Evolutionary conservation across 352 stramenopile genomes (phyloP).

Genomic region (Phytophthora sansomeana): DNA sequence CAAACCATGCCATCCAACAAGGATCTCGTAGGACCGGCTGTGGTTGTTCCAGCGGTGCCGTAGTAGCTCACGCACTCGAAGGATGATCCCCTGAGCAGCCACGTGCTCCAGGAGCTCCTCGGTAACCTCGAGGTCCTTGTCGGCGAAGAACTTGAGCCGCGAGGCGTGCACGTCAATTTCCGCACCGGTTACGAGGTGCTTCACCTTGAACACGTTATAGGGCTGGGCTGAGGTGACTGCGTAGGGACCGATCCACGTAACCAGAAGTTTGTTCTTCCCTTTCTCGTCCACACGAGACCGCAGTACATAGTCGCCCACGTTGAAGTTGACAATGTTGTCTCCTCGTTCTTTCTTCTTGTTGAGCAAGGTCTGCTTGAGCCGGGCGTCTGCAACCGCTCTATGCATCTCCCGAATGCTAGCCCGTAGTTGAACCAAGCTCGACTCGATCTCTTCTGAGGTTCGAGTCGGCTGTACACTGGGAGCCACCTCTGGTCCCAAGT

Average conservation of each 20-base stretch:
- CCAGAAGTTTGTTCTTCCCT: too few species aligned
- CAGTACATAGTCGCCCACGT: too few species aligned
- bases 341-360: conserved; percentile 22
- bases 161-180: conserved; percentile 29
- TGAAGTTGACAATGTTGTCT: conserved; percentile 30
- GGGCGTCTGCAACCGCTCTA: conserved; percentile 10
- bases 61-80: conserved; percentile 8
- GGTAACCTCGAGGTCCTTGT: conserved; percentile 16
- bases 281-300: too few species aligned
- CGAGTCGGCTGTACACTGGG: too few species aligned
- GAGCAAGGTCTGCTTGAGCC: conserved; percentile 22
- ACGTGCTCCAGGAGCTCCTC: conserved; percentile 25
- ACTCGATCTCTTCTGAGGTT: conserved; percentile 16
- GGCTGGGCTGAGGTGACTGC: too few species aligned
- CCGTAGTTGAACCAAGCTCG: conserved; percentile 9
- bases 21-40: conserved; percentile 18
- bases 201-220: conserved; percentile 19
- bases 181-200: conserved; percentile 23
- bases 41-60: conserved; percentile 17
- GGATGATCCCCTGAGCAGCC: conserved; percentile 18
- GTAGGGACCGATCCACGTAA: too few species aligned
- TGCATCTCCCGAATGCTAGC: conserved; percentile 23
- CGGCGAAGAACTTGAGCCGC: conserved; percentile 25
- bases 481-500: too few species aligned
- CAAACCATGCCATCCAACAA: conserved; percentile 24